phyloP scores from a whole-genome alignment of 805 yeast species.

The Metschnikowia proteae region DNA sequence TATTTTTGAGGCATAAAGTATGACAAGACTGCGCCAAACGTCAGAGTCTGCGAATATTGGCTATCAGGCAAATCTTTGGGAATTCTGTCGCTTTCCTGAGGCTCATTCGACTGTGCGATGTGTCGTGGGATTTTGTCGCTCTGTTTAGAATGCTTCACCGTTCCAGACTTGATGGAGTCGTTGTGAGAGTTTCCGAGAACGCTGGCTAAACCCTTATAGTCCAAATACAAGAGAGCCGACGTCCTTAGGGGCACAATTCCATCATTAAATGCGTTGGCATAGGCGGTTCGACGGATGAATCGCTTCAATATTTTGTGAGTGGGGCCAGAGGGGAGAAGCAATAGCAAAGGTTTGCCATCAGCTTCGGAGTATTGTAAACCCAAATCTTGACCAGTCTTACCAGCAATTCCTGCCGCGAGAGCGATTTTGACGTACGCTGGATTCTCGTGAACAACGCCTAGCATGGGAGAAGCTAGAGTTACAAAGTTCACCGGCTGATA shows the following conservation, averaged over 20 bases:
- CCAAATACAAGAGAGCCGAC: slow-evolving; percentile 77
- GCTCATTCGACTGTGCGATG: background rate
- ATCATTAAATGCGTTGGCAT: slow-evolving; percentile 88
- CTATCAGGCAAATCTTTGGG: slow-evolving; percentile 19
- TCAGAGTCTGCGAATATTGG: slow-evolving; percentile 19
- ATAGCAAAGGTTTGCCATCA: slow-evolving; percentile 59
- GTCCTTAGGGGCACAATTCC: slow-evolving; percentile 96
- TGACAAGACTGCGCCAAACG: slow-evolving; percentile 37
- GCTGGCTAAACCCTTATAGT: slow-evolving; percentile 61
- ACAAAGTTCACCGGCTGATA: slow-evolving; percentile 75
- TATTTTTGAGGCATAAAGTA: slow-evolving; percentile 43
- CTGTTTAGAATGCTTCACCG: background rate
- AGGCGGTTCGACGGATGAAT: slow-evolving; percentile 71
- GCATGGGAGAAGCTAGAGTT: slow-evolving; percentile 80
- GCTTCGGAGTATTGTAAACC: slow-evolving; percentile 53
- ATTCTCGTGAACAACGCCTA: slow-evolving; percentile 85
- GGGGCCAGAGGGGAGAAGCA: slow-evolving; percentile 72
- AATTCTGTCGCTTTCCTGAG: slow-evolving; percentile 11
- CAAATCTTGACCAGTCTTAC: slow-evolving; percentile 87
- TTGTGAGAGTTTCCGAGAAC: slow-evolving; percentile 1
- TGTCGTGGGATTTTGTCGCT: slow-evolving; percentile 2
- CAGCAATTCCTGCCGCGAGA: slow-evolving; percentile 83
- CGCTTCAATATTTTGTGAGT: slow-evolving; percentile 58
- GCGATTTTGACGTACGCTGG: slow-evolving; percentile 83
- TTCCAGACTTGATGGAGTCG: background rate